A percentile compares a stretch with the other conserved stretches of the same genome.
These are phyloP conservation scores for Nicotiana benthamiana DNA, from an alignment of 257 asterid genomes.

Conservation along the genomic window DNA sequence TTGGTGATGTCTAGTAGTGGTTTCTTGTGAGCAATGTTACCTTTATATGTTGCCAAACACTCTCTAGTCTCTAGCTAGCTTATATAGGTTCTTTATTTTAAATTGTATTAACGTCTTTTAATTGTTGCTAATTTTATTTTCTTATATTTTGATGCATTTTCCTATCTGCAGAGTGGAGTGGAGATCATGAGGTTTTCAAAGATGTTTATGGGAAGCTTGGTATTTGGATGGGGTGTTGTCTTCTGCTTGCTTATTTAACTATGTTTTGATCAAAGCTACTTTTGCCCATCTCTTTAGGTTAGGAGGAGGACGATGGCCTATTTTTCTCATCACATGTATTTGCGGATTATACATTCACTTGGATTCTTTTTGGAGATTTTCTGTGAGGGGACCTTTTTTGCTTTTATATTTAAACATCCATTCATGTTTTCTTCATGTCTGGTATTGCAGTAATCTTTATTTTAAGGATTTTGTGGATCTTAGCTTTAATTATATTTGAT, in stretches of 20 bases:
- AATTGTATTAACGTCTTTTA: no score
- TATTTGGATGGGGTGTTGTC: conserved; percentile 38
- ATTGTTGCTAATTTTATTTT: neutral
- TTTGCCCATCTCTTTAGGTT: conserved; percentile 15
- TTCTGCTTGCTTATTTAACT: conserved; percentile 28
- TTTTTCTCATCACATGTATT: conserved; percentile 18
- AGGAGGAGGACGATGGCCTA: conserved; percentile 13
- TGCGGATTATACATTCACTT: conserved; percentile 37
- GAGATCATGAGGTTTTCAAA: conserved; percentile 16
- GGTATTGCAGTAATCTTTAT: no score
- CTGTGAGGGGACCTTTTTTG: conserved; percentile 21
- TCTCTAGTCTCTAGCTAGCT: no score
- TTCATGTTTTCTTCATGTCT: neutral
- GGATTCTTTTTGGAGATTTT: conserved; percentile 46
- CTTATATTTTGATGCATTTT: neutral
- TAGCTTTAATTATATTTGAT: no score
- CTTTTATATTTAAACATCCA: neutral
- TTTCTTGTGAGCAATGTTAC: no score
- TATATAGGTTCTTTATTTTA: no score
- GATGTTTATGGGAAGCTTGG: conserved; percentile 32
- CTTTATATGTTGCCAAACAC: no score
- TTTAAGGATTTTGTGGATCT: no score
- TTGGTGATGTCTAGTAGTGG: no score
- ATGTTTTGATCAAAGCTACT: neutral
- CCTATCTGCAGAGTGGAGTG: conserved; percentile 71